phyloP scores from a whole-genome alignment of 2,329 filamentous ascomycete genomes.

The Pseudocercospora vitis region DNA sequence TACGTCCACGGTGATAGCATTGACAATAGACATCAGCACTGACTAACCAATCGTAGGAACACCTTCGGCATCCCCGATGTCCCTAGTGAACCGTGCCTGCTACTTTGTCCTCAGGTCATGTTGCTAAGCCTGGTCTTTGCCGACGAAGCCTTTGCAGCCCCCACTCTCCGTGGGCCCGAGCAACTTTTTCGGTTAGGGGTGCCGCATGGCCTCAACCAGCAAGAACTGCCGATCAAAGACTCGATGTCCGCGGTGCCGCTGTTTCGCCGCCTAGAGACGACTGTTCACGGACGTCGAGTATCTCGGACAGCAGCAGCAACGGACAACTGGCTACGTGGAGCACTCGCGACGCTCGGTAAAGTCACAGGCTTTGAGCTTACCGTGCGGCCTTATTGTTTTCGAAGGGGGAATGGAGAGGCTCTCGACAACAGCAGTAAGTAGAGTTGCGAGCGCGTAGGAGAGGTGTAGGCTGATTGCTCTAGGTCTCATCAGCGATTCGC shows the following conservation, averaged over 20 bases:
- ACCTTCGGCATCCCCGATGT: conserved; percentile 21
- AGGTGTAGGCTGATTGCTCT: neutral
- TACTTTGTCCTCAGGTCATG: conserved; percentile 22
- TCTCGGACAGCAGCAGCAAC: too few species aligned
- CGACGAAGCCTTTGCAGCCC: conserved; percentile 17
- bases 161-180: neutral
- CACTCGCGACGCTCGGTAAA: too few species aligned
- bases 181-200: too few species aligned
- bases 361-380: too few species aligned
- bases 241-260: too few species aligned
- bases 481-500: neutral
- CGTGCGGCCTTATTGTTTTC: too few species aligned
- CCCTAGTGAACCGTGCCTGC: conserved; percentile 18
- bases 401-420: conserved; percentile 17
- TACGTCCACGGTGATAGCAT: conserved; percentile 3
- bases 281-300: too few species aligned
- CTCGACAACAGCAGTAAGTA: conserved; percentile 24
- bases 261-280: too few species aligned
- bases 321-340: too few species aligned
- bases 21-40: neutral
- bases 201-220: too few species aligned
- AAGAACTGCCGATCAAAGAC: conserved; percentile 12
- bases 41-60: conserved; percentile 15
- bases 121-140: conserved; percentile 20
- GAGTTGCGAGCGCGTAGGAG: conserved; percentile 4